phyloP scores from a whole-genome alignment of 1,284 basidiomycete species.

The Fomitopsis schrenkii region DNA sequence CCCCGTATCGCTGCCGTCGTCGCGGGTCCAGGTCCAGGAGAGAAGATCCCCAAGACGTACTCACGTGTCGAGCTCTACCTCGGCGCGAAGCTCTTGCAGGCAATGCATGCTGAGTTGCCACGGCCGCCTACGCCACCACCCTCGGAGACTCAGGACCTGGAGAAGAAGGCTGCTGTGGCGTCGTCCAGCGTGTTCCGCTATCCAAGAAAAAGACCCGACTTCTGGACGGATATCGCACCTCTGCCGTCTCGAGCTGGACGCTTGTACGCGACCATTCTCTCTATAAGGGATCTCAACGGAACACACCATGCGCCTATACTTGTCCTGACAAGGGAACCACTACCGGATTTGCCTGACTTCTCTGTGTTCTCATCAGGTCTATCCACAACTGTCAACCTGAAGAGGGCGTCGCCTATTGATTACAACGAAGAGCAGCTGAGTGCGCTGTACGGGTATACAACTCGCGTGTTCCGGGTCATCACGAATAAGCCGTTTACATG shows the following conservation, averaged over 20 bases:
- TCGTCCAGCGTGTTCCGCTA: conserved; percentile 35
- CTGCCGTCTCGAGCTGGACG: conserved; percentile 20
- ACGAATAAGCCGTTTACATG: conserved; percentile 64
- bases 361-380: conserved; percentile 53
- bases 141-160: not conserved
- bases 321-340: conserved; percentile 59
- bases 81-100: conserved; percentile 33
- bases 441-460: conserved; percentile 56
- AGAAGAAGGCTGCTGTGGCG: conserved; percentile 11
- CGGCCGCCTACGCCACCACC: conserved; percentile 37
- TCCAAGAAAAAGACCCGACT: conserved; percentile 50
- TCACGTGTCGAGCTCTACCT: conserved; percentile 1
- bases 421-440: conserved; percentile 42
- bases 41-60: not conserved
- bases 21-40: not conserved
- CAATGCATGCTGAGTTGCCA: conserved; percentile 47
- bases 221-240: conserved; percentile 49
- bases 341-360: conserved; percentile 53
- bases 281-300: conserved; percentile 29
- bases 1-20: not conserved
- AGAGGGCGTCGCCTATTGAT: conserved; percentile 44
- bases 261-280: conserved; percentile 56
- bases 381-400: conserved; percentile 38
- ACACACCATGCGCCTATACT: conserved; percentile 51
- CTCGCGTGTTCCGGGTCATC: conserved; percentile 56